phyloP scores from a whole-genome alignment of 805 yeast genomes.

The Cyberlindnera euphorbiae region DNA sequence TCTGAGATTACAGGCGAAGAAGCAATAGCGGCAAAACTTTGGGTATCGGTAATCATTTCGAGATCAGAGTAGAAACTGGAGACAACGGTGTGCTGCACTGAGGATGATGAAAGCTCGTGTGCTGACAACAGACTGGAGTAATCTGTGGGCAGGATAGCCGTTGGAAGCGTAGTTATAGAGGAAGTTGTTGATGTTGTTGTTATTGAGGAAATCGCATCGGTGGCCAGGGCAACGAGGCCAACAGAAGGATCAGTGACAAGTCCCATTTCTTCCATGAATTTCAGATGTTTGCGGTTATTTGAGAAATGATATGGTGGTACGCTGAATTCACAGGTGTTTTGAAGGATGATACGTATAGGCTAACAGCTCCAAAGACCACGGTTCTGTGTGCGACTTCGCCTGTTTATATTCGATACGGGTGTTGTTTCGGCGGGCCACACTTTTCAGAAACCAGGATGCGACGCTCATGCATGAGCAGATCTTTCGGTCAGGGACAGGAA shows the following conservation, averaged over 20 bases:
- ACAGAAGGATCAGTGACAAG: slow-evolving; percentile 6
- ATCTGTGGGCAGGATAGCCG: neutral
- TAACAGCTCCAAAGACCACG: too few relatives aligned
- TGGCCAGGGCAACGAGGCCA: slow-evolving; percentile 9
- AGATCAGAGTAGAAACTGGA: slow-evolving; percentile 21
- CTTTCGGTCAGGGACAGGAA: too few relatives aligned
- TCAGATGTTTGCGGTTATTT: too few relatives aligned
- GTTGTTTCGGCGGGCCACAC: too few relatives aligned
- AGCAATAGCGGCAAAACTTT: slow-evolving; percentile 10
- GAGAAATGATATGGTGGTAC: too few relatives aligned
- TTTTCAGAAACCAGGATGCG: too few relatives aligned
- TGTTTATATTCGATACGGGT: too few relatives aligned
- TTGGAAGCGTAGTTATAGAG: slow-evolving; percentile 1
- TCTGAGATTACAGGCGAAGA: slow-evolving; percentile 10
- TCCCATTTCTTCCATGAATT: neutral
- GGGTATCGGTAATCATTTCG: slow-evolving; percentile 18
- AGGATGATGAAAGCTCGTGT: slow-evolving; percentile 2
- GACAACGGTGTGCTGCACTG: slow-evolving; percentile 4
- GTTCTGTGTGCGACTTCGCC: too few relatives aligned
- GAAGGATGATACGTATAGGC: too few relatives aligned
- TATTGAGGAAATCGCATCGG: slow-evolving; percentile 4
- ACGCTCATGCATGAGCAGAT: too few relatives aligned
- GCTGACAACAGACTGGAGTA: neutral
- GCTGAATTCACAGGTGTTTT: too few relatives aligned
- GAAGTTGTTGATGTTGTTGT: slow-evolving; percentile 7